phyloP scores from a whole-genome alignment of 345 rosid genomes.

The Capsella bursapastoris region DNA sequence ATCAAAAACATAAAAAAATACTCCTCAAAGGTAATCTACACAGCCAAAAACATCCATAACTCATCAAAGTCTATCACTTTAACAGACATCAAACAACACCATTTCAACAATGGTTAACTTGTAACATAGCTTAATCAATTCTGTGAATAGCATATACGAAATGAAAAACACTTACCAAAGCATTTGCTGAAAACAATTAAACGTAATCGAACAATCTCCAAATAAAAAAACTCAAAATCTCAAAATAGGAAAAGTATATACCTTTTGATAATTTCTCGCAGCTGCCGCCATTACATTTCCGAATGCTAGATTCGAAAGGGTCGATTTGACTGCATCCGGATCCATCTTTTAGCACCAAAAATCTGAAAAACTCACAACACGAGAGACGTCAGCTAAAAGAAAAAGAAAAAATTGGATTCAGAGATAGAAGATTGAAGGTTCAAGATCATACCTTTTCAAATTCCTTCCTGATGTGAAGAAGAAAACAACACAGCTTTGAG shows the following conservation, averaged over 20 bases:
- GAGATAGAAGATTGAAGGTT: background rate
- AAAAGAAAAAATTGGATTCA: background rate
- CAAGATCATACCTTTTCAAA: conserved; percentile 30
- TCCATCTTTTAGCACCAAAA: conserved; percentile 58
- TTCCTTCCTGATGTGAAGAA: background rate
- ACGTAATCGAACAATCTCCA: background rate
- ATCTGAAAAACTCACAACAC: conserved; percentile 11
- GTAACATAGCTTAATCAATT: conserved; percentile 9
- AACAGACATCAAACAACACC: conserved; percentile 11
- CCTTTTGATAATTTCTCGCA: conserved; percentile 95
- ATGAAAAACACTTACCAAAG: background rate
- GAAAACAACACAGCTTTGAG: background rate
- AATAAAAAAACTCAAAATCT: conserved; percentile 12
- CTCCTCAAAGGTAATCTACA: conserved; percentile 11
- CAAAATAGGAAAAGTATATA: background rate
- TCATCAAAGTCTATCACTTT: conserved; percentile 22
- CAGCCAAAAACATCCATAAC: background rate
- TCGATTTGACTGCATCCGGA: conserved; percentile 86
- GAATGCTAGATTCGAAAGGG: conserved; percentile 80
- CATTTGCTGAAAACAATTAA: background rate
- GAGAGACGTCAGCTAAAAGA: background rate
- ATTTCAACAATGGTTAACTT: conserved; percentile 11
- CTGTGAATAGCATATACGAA: background rate
- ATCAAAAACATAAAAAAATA: conserved; percentile 26
- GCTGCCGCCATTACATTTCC: conserved; percentile 99